Conservation (phyloP, 2,329 filamentous ascomycete species). For the Thelonectria rubi region DNA sequence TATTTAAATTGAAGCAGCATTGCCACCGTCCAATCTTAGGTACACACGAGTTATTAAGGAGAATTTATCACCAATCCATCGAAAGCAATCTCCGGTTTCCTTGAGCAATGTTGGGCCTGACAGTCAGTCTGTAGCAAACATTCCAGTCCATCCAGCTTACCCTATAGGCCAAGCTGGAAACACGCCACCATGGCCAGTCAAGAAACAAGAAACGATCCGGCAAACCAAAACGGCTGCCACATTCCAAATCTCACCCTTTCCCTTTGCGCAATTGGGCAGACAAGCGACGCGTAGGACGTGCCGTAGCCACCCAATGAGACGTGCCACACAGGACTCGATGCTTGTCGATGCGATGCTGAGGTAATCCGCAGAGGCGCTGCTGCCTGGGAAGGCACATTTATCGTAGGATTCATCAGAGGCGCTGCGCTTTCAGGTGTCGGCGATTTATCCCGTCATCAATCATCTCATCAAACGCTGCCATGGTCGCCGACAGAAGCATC, state of each 20-base stretch:
- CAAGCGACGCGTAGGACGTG: background rate
- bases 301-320: background rate
- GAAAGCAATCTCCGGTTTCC: too few relatives aligned
- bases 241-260: background rate
- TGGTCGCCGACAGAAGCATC: constrained; percentile 22
- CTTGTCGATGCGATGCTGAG: background rate
- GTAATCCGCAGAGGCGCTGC: background rate
- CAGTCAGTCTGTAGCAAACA: too few relatives aligned
- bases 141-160: too few relatives aligned
- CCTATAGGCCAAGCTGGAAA: too few relatives aligned
- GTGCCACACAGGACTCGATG: background rate
- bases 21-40: too few relatives aligned
- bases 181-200: too few relatives aligned
- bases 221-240: background rate
- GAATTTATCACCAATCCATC: too few relatives aligned
- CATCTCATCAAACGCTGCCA: constrained; percentile 6
- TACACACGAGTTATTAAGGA: too few relatives aligned
- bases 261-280: background rate
- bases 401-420: too few relatives aligned
- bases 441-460: background rate
- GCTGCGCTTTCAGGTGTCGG: too few relatives aligned
- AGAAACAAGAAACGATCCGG: background rate
- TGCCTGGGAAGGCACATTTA: background rate
- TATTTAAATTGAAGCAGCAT: too few relatives aligned
- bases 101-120: too few relatives aligned